A percentile compares a stretch with the other conserved stretches of the same genome.
phyloP scores from a whole-genome alignment of 257 asterid genomes.

The Voacanga thouarsii region DNA sequence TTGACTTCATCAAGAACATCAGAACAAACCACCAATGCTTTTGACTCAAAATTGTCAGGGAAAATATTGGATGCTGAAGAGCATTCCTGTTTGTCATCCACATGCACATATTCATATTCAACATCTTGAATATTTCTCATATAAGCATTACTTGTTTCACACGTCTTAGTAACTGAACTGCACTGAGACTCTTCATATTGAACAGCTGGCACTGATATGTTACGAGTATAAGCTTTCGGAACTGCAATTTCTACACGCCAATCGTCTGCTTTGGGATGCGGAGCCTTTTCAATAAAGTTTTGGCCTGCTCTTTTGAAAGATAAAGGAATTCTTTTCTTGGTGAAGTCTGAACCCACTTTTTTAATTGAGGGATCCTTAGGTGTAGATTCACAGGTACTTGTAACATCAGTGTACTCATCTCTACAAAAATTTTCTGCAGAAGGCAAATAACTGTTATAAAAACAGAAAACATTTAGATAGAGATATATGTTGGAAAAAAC shows the following conservation, averaged over 20 bases:
- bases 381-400: constrained; percentile 54
- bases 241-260: constrained; percentile 81
- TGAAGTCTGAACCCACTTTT: constrained; percentile 41
- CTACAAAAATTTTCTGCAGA: constrained; percentile 61
- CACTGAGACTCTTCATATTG: constrained; percentile 66
- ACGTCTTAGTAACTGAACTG: constrained; percentile 63
- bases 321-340: constrained; percentile 53
- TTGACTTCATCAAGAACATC: constrained; percentile 51
- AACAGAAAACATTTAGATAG: background rate
- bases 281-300: constrained; percentile 53
- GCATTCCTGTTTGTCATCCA: constrained; percentile 66
- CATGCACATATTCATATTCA: constrained; percentile 59
- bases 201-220: constrained; percentile 37
- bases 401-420: constrained; percentile 66
- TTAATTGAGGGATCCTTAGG: constrained; percentile 40
- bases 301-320: constrained; percentile 56
- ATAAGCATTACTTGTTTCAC: constrained; percentile 43
- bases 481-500: background rate
- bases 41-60: constrained; percentile 51
- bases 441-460: constrained; percentile 21
- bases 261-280: constrained; percentile 50
- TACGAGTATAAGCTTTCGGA: constrained; percentile 44
- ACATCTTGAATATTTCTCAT: constrained; percentile 42
- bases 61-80: constrained; percentile 65
- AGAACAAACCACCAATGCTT: constrained; percentile 36